These are phyloP conservation scores for Suhomyces anneliseae DNA, from an alignment of 1,139 yeast species.

Conservation along the genomic window DNA sequence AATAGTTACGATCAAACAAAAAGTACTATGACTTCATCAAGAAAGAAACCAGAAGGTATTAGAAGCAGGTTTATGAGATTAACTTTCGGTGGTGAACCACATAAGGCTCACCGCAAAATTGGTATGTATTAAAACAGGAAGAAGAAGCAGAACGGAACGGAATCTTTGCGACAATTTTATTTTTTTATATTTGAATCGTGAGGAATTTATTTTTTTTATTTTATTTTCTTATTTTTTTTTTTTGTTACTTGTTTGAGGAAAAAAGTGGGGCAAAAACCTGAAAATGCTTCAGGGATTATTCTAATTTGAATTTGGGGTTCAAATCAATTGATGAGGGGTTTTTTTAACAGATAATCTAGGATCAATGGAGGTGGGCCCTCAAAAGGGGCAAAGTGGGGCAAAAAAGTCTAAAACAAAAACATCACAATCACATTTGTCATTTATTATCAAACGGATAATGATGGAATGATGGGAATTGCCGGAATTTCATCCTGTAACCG, in stretches of 20 bases:
- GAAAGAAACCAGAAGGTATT: constrained; percentile 18
- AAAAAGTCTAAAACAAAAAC: too few species aligned
- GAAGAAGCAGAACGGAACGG: too few species aligned
- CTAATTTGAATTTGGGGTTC: background rate
- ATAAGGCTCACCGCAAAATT: constrained; percentile 13
- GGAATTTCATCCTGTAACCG: too few species aligned
- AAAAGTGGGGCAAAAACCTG: constrained; percentile 4
- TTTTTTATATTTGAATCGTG: background rate
- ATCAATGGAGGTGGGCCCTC: too few species aligned
- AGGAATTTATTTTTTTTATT: background rate
- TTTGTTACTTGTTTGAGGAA: background rate
- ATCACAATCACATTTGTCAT: too few species aligned
- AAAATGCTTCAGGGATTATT: background rate
- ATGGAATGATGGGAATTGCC: too few species aligned
- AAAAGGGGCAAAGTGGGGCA: too few species aligned
- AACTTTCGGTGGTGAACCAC: constrained; percentile 7
- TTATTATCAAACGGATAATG: too few species aligned
- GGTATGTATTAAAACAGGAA: constrained; percentile 36
- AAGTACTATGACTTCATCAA: constrained; percentile 30
- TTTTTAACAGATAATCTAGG: too few species aligned
- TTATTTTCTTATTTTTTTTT: background rate
- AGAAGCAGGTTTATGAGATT: constrained; percentile 18
- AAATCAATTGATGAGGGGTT: too few species aligned
- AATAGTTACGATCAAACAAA: constrained; percentile 42
- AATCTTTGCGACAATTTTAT: constrained; percentile 3